Conservation (phyloP, 805 yeast species). For the Candida endomychidarum region DNA sequence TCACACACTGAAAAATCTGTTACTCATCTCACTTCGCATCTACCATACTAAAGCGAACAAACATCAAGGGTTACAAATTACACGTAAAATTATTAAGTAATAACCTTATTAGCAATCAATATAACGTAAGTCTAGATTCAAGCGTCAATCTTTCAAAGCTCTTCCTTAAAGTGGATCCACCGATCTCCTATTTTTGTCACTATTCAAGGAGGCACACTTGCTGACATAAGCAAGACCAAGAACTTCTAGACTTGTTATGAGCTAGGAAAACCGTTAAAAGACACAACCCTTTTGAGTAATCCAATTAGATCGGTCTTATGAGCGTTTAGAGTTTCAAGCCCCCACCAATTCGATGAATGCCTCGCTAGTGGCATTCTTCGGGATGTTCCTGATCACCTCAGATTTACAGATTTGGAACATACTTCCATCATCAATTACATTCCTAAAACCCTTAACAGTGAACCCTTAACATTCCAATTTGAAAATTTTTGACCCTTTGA, state of each 20-base stretch:
- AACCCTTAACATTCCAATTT: too few species aligned
- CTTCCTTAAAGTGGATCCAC: too few species aligned
- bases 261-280: conserved; percentile 6
- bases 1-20: neutral
- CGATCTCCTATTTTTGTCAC: neutral
- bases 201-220: too few species aligned
- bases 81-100: too few species aligned
- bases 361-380: neutral
- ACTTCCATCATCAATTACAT: too few species aligned
- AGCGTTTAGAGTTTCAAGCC: neutral
- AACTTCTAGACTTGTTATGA: conserved; percentile 9
- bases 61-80: neutral
- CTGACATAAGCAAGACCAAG: neutral
- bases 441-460: too few species aligned
- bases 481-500: too few species aligned
- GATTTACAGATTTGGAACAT: neutral
- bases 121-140: too few species aligned
- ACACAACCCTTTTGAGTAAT: neutral
- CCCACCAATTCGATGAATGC: neutral
- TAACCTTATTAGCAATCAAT: too few species aligned
- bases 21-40: conserved; percentile 4
- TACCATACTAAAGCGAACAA: neutral
- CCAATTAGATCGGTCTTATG: conserved; percentile 5
- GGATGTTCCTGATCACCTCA: neutral
- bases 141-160: neutral